Percentiles rank a stretch among this genome's conserved stretches.
phyloP scores from a whole-genome alignment of 2,329 filamentous ascomycete species.

The Nothomitra cinnamomea region DNA sequence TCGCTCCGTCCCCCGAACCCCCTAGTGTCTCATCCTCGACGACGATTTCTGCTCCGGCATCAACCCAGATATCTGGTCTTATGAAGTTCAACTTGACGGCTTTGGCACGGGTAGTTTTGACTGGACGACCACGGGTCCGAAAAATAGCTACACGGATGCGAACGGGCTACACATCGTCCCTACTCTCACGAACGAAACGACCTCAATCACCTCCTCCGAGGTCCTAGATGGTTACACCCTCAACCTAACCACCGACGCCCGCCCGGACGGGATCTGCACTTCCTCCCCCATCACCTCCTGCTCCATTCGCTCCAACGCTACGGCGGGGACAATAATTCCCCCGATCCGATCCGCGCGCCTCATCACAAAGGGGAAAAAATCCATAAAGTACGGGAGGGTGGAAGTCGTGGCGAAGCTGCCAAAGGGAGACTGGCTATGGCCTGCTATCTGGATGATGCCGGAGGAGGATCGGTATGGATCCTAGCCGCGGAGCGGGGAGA shows the following conservation, averaged over 20 bases:
- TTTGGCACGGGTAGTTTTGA: constrained; percentile 33
- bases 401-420: constrained; percentile 37
- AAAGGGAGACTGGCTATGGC: constrained; percentile 38
- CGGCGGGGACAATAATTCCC: constrained; percentile 29
- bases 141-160: constrained; percentile 31
- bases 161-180: constrained; percentile 37
- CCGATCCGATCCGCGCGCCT: constrained; percentile 33
- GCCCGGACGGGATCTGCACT: constrained; percentile 29
- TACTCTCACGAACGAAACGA: constrained; percentile 26
- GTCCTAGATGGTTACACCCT: constrained; percentile 26
- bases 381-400: constrained; percentile 32
- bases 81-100: constrained; percentile 29
- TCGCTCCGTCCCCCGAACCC: too few relatives aligned
- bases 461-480: constrained; percentile 29
- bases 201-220: constrained; percentile 23
- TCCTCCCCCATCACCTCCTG: constrained; percentile 20
- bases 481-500: constrained; percentile 36
- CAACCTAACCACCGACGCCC: constrained; percentile 28
- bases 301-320: constrained; percentile 26
- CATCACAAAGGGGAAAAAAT: constrained; percentile 29
- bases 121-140: constrained; percentile 33
- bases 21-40: constrained; percentile 29
- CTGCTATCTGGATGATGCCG: too few relatives aligned
- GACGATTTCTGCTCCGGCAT: constrained; percentile 33
- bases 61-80: constrained; percentile 29